A percentile compares a stretch with the other conserved stretches of the same genome.
phyloP scores from a whole-genome alignment of 805 yeast species.

The Yamadazyma ubonensis region DNA sequence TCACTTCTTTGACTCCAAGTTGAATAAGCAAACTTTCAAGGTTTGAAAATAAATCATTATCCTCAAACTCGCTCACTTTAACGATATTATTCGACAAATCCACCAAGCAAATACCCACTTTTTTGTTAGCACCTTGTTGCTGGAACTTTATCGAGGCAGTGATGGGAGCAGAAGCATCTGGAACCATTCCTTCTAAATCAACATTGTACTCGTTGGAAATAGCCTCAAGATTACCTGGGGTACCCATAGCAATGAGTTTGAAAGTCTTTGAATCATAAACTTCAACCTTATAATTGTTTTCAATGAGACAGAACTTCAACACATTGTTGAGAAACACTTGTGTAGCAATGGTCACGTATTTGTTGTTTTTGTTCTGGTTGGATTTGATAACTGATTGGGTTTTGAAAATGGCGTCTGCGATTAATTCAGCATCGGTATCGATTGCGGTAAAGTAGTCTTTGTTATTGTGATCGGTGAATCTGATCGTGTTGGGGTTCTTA shows the following conservation, averaged over 20 bases:
- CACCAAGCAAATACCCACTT: slow-evolving; percentile 75
- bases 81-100: slow-evolving; percentile 68
- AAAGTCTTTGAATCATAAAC: slow-evolving; percentile 67
- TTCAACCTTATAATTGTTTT: slow-evolving; percentile 74
- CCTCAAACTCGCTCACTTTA: slow-evolving; percentile 77
- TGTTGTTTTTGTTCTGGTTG: slow-evolving; percentile 39
- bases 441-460: slow-evolving; percentile 79
- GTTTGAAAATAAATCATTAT: slow-evolving; percentile 84
- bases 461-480: slow-evolving; percentile 78
- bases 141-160: slow-evolving; percentile 39
- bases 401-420: slow-evolving; percentile 82
- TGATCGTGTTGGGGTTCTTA: slow-evolving; percentile 49
- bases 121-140: slow-evolving; percentile 40
- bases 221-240: slow-evolving; percentile 85
- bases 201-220: slow-evolving; percentile 36
- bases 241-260: slow-evolving; percentile 57
- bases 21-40: slow-evolving; percentile 85
- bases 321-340: slow-evolving; percentile 66
- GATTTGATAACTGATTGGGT: slow-evolving; percentile 79
- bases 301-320: slow-evolving; percentile 64
- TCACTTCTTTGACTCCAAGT: slow-evolving; percentile 81
- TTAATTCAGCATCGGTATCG: slow-evolving; percentile 71
- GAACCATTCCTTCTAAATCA: slow-evolving; percentile 61
- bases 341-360: slow-evolving; percentile 74
- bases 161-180: slow-evolving; percentile 40